Evolutionary conservation across 345 rosid genomes (phyloP).

Genomic region (Eucalyptus pumila): DNA sequence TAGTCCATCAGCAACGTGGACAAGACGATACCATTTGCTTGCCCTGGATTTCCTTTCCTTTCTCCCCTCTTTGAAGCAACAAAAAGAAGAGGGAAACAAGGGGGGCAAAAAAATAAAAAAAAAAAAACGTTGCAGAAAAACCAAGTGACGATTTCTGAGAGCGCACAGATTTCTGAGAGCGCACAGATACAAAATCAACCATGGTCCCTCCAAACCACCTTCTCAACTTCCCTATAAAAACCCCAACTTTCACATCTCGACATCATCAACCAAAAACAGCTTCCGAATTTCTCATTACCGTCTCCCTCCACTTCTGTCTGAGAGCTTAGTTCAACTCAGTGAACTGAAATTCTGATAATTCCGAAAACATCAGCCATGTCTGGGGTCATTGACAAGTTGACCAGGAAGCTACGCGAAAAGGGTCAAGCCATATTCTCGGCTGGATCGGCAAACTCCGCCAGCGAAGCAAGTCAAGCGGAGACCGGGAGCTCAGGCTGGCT

Average conservation of each 20-base stretch:
- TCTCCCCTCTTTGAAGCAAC: neutral
- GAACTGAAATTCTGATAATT: neutral
- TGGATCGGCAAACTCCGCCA: neutral
- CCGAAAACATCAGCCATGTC: constrained; percentile 9
- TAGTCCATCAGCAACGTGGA: neutral
- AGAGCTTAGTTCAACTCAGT: neutral
- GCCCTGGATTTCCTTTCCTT: neutral
- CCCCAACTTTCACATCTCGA: neutral
- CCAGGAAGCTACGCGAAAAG: constrained; percentile 22
- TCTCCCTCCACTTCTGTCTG: neutral
- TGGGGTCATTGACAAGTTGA: constrained; percentile 34
- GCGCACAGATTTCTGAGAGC: neutral
- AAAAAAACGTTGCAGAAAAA: neutral
- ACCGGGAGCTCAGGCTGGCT: neutral
- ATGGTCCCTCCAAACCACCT: neutral
- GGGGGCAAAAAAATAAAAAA: too few relatives aligned
- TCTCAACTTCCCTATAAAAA: neutral
- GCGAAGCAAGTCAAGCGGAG: neutral
- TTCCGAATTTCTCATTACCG: neutral
- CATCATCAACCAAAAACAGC: neutral
- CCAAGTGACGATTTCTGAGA: neutral
- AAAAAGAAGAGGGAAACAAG: neutral
- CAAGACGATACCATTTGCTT: neutral
- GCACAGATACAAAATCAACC: neutral
- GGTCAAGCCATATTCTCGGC: constrained; percentile 6